Base-by-base conservation (phyloP, 148 eudicot genomes). In the Euryodendron excelsum region DNA sequence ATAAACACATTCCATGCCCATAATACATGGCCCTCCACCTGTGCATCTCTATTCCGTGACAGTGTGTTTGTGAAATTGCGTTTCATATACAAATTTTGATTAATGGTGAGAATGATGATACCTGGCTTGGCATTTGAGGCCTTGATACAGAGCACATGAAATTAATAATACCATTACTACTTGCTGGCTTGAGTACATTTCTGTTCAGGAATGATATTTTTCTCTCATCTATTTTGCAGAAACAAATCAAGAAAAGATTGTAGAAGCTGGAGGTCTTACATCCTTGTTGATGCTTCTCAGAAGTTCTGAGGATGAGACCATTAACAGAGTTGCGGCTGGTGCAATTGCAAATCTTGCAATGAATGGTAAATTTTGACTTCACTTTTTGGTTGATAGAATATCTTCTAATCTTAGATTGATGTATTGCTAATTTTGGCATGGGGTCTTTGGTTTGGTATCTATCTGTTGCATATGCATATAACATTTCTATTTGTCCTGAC, bases 341-440 rank as follows among this genome's bases (percentile, higher is more conserved):
- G 98, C 98, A 77, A 84, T 94, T 68, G 98, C 98, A 64, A 94
- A 94, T 74, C 92, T 94, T 52, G 98, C 97, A 63, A 94, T 94
- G 98, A 94, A 89, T 59, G 98, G 98, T 94, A 82, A 81, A 20
- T 65, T 75, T 58, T 17, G 47, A 61, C 21, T 45, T 6, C 62
- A n/a, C n/a, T 52, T 82, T 67, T 34, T 47, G 39, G 58, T 36
- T 69, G 23, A 31, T 44, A 18, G 55, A 28, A 39, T 62, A 47
- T 55, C 23, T 17, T 59, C 15, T 2, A 59, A 17, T 62, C 55
- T 59, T 7, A 27, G 28, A 75, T 25, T 28, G 23, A 27, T 39
- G 30, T 31, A 61, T 39, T 61, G 18, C 41, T 73, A 37, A 34
- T 44, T 15, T 39, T 53, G 7, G 64, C 62, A 30, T 17, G 37